phyloP scores from a whole-genome alignment of 139 green algal species.

The Auxenochlorella pyrenoidosa region DNA sequence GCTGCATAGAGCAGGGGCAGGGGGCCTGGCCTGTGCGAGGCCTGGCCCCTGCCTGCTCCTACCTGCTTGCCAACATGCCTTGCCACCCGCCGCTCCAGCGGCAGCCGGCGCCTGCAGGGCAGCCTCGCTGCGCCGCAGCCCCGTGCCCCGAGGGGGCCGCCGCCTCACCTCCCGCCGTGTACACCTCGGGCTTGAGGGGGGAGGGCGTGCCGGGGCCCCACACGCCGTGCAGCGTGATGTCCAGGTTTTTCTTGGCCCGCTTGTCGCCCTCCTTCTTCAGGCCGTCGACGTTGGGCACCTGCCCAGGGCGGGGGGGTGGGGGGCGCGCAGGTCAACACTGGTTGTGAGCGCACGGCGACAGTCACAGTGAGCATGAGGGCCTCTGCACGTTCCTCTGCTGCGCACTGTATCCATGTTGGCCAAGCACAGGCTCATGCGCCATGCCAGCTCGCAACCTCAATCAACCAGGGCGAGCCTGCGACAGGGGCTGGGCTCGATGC shows the following conservation, averaged over 20 bases:
- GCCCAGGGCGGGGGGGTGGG: not conserved
- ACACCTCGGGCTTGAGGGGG: slow-evolving; percentile 59
- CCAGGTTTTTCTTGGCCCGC: slow-evolving; percentile 72
- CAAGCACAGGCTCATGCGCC: no score
- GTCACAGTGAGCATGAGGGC: no score
- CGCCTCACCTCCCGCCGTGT: slow-evolving; percentile 51
- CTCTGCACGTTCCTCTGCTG: no score
- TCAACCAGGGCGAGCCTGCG: no score
- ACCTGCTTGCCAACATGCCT: no score
- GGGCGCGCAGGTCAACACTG: not conserved
- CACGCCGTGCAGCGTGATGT: slow-evolving; percentile 78
- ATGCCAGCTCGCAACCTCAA: no score
- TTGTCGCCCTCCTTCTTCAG: slow-evolving; percentile 53
- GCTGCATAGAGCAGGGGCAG: no score
- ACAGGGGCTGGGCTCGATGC: no score
- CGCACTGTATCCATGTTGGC: no score
- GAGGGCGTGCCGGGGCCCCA: slow-evolving; percentile 69
- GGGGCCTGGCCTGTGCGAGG: no score
- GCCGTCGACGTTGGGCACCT: slow-evolving; percentile 58
- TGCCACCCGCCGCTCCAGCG: not conserved
- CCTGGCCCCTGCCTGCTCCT: no score
- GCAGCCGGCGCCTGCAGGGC: not conserved
- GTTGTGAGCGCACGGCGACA: not conserved
- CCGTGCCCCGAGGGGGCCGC: not conserved
- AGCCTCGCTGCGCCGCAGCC: not conserved